Evolutionary conservation across 345 rosid genomes (phyloP).

Genomic region (Lenwebbia sp.): DNA sequence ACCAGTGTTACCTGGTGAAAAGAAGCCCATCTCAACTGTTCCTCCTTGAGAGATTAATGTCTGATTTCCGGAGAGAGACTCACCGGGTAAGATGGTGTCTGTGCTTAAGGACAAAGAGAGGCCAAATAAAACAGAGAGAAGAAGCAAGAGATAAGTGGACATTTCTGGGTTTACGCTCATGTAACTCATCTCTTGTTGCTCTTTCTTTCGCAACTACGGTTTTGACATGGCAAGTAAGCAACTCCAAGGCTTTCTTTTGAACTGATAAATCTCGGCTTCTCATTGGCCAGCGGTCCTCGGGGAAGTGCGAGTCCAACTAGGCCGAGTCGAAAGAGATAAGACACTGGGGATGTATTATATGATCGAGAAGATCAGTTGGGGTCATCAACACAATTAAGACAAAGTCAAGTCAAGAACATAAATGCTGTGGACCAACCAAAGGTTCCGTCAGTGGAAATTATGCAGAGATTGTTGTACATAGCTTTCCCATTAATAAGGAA

Average conservation of each 20-base stretch:
- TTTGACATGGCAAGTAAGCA: not conserved
- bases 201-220: not conserved
- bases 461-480: too few relatives aligned
- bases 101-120: not conserved
- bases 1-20: not conserved
- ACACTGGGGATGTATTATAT: too few relatives aligned
- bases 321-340: too few relatives aligned
- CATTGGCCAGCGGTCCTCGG: not conserved
- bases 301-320: not conserved
- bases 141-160: not conserved
- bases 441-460: too few relatives aligned
- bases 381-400: too few relatives aligned
- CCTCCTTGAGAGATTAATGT: not conserved
- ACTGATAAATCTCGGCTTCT: not conserved
- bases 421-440: too few relatives aligned
- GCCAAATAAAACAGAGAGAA: not conserved
- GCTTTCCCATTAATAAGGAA: too few relatives aligned
- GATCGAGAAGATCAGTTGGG: too few relatives aligned
- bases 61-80: not conserved
- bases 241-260: not conserved
- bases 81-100: not conserved
- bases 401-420: too few relatives aligned
- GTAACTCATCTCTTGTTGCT: not conserved
- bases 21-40: not conserved
- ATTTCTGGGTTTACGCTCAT: too few relatives aligned